These are phyloP conservation scores for Pseudogymnoascus sp. DNA, from an alignment of 2,329 filamentous ascomycete species.

Conservation along the genomic window DNA sequence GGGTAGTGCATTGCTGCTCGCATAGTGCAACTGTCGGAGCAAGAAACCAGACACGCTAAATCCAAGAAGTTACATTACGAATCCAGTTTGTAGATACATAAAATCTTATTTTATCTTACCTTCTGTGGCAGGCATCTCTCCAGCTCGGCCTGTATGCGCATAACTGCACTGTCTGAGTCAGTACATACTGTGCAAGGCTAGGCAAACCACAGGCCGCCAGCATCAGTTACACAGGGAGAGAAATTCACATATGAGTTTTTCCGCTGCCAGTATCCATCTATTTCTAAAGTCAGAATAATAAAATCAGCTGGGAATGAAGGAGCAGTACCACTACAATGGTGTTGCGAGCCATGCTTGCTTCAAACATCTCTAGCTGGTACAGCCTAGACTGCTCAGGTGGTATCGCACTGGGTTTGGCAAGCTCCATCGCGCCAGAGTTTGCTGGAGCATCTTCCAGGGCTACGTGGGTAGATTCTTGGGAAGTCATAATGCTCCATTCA, in stretches of 20 bases:
- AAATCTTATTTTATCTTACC: slow-evolving; percentile 31
- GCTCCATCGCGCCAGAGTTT: not conserved
- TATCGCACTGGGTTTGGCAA: not conserved
- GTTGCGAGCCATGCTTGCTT: slow-evolving; percentile 58
- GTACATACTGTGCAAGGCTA: not conserved
- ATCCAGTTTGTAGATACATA: not conserved
- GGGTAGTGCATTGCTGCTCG: slow-evolving; percentile 53
- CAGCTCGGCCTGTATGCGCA: slow-evolving; percentile 58
- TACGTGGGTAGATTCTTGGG: not conserved
- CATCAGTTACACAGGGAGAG: not conserved
- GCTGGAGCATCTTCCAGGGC: not conserved
- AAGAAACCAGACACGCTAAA: slow-evolving; percentile 60
- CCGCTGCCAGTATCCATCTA: slow-evolving; percentile 76
- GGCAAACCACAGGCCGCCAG: not conserved
- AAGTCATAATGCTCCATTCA: not conserved
- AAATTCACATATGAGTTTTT: slow-evolving; percentile 64
- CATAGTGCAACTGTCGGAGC: slow-evolving; percentile 61
- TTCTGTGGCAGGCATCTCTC: slow-evolving; percentile 44
- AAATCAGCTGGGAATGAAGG: not conserved
- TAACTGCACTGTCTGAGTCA: slow-evolving; percentile 45
- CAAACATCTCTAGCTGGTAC: slow-evolving; percentile 71
- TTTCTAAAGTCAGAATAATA: not conserved
- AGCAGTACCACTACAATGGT: slow-evolving; percentile 57
- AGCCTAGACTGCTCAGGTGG: not conserved
- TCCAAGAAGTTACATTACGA: not conserved